These are phyloP conservation scores for Rutidosis leptorrhynchoides DNA, from an alignment of 129 eudicot genomes.

Conservation along the genomic window DNA sequence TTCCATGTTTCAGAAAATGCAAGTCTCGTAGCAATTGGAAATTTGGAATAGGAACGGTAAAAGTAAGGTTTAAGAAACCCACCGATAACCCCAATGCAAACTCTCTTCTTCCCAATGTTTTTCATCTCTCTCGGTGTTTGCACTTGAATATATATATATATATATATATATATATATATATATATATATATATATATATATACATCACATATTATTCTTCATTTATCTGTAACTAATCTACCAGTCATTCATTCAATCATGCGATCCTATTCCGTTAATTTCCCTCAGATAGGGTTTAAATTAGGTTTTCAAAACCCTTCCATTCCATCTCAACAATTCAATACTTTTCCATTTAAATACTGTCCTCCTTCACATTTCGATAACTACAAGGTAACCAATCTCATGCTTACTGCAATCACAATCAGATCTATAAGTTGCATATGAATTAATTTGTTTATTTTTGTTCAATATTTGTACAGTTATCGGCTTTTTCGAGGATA, in stretches of 20 bases:
- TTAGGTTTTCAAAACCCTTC: background rate
- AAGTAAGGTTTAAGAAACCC: too few species aligned
- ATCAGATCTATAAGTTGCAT: background rate
- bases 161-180: background rate
- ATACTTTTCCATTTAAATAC: background rate
- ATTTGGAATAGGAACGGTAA: too few species aligned
- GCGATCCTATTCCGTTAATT: conserved; percentile 25
- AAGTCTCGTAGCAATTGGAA: too few species aligned
- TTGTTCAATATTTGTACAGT: conserved; percentile 11
- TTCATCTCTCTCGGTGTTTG: conserved; percentile 4
- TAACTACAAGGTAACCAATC: background rate
- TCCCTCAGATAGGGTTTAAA: conserved; percentile 26
- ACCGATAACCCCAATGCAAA: conserved; percentile 14
- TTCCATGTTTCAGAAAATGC: too few species aligned
- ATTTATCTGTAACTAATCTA: background rate
- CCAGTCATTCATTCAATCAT: conserved; percentile 21
- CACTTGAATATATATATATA: background rate
- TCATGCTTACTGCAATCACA: background rate
- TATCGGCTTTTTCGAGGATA: conserved; percentile 15
- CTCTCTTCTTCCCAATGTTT: conserved; percentile 12
- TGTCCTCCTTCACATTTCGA: background rate
- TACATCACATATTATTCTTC: conserved; percentile 13
- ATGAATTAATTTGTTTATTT: background rate
- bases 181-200: background rate
- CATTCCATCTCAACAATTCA: conserved; percentile 17